phyloP scores from a whole-genome alignment of 148 eudicot species.

The Vaccinium vitisidaea region DNA sequence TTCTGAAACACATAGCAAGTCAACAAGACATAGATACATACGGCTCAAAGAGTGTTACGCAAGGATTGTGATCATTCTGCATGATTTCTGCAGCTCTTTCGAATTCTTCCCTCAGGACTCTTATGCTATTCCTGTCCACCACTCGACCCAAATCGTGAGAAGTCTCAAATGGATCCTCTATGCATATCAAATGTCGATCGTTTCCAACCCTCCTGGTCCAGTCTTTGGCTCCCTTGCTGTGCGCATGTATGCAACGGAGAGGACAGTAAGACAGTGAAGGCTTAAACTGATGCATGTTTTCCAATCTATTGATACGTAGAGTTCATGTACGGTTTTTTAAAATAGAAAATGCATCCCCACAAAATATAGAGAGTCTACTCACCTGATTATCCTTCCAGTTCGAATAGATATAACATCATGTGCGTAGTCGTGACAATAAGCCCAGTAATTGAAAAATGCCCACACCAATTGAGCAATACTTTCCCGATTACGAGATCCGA shows the following conservation, averaged over 20 bases:
- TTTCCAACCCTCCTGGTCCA: slow-evolving; percentile 96
- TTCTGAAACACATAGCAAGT: background rate
- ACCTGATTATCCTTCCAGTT: slow-evolving; percentile 71
- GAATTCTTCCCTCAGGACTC: slow-evolving; percentile 87
- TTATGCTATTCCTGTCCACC: slow-evolving; percentile 80
- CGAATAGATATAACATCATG: slow-evolving; percentile 84
- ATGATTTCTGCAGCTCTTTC: slow-evolving; percentile 90
- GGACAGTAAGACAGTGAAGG: background rate
- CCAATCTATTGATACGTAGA: background rate
- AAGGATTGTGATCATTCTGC: slow-evolving; percentile 79
- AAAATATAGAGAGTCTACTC: slow-evolving; percentile 17
- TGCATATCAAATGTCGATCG: slow-evolving; percentile 95
- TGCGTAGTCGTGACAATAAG: slow-evolving; percentile 84
- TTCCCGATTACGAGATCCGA: slow-evolving; percentile 72
- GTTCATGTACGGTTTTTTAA: background rate
- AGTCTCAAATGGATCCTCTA: slow-evolving; percentile 89
- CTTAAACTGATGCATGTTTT: background rate
- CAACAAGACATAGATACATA: slow-evolving; percentile 51
- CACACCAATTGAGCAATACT: slow-evolving; percentile 73
- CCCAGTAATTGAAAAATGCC: slow-evolving; percentile 95
- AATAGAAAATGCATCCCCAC: background rate
- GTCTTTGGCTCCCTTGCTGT: slow-evolving; percentile 82
- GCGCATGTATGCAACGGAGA: slow-evolving; percentile 13
- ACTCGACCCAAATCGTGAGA: slow-evolving; percentile 93
- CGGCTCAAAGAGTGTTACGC: slow-evolving; percentile 62